These are phyloP conservation scores for Solanum stenotomum DNA, from an alignment of 257 asterid species.

Conservation along the genomic window DNA sequence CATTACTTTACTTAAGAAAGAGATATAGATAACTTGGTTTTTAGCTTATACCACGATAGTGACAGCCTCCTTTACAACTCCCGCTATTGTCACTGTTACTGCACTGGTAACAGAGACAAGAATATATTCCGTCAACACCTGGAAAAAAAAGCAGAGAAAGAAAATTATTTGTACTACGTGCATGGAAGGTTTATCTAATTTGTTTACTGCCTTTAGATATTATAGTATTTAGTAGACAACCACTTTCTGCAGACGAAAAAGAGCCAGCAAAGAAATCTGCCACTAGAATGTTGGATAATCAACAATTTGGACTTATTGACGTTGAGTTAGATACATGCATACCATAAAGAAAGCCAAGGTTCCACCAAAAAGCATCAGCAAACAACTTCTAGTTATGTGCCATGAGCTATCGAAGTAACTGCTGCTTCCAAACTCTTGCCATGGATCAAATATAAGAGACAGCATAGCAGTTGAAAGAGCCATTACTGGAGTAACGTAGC, in stretches of 20 bases:
- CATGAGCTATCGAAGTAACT: conserved; percentile 78
- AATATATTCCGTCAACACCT: conserved; percentile 92
- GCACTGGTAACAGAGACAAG: conserved; percentile 96
- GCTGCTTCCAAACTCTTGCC: conserved; percentile 63
- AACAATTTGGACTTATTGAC: neutral
- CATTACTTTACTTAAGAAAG: neutral
- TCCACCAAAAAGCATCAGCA: conserved; percentile 96
- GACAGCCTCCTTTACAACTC: conserved; percentile 98
- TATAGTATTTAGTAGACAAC: neutral
- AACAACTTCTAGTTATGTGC: conserved; percentile 69
- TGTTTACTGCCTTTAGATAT: neutral
- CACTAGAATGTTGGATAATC: neutral
- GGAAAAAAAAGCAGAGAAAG: conserved; percentile 17
- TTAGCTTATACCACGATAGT: conserved; percentile 66
- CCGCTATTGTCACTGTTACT: conserved; percentile 94
- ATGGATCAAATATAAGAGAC: conserved; percentile 87
- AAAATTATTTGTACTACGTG: neutral
- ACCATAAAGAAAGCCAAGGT: conserved; percentile 98
- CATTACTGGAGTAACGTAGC: conserved; percentile 95
- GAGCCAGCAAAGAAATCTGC: neutral
- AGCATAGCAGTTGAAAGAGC: conserved; percentile 80
- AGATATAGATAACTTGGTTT: neutral
- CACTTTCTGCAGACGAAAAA: neutral
- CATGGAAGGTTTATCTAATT: neutral
- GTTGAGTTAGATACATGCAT: conserved; percentile 1